Conservation (phyloP, 495 filamentous ascomycete genomes). For the Tuber aestivum region DNA sequence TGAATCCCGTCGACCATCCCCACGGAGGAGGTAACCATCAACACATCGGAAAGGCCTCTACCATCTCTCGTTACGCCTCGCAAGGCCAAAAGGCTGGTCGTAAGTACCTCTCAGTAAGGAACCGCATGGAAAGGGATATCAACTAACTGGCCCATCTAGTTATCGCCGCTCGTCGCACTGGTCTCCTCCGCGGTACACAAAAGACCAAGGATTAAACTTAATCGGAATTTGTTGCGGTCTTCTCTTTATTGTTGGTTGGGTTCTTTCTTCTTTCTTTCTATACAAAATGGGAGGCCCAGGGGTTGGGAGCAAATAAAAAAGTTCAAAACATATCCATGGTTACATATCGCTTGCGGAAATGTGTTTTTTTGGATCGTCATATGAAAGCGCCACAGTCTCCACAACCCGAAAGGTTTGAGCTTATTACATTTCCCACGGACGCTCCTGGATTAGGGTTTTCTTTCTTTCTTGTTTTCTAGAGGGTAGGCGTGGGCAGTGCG, state of each 20-base stretch:
- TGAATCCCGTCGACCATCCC: constrained; percentile 99
- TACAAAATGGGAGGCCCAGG: constrained; percentile 2
- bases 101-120: constrained; percentile 29
- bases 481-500: background rate
- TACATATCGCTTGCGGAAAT: background rate
- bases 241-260: constrained; percentile 37
- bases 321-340: constrained; percentile 1
- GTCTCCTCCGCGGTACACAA: constrained; percentile 98
- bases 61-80: constrained; percentile 93
- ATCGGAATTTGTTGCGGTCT: constrained; percentile 32
- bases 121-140: background rate
- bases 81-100: constrained; percentile 96
- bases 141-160: constrained; percentile 44
- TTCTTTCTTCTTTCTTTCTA: constrained; percentile 16
- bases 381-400: background rate
- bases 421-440: background rate
- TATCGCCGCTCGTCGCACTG: constrained; percentile 96
- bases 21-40: constrained; percentile 99
- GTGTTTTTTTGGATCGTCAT: background rate
- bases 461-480: background rate
- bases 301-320: constrained; percentile 27
- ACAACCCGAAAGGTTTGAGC: background rate
- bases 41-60: constrained; percentile 99
- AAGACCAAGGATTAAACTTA: constrained; percentile 86
- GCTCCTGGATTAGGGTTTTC: background rate